Base-by-base conservation (phyloP, 2,329 filamentous ascomycete genomes). In the Aspergillus tanneri region DNA sequence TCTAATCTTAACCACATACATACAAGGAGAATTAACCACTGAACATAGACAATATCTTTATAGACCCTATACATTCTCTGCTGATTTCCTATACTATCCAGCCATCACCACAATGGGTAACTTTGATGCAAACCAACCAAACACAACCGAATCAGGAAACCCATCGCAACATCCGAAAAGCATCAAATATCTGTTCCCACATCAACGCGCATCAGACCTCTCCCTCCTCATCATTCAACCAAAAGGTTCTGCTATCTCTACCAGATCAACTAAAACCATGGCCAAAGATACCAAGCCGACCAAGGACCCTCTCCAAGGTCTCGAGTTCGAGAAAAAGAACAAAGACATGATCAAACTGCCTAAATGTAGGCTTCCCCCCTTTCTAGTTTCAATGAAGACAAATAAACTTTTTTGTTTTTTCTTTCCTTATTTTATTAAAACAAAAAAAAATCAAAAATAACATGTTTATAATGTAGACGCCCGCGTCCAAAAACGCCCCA, bases 401-500 rank as follows among this genome's bases (percentile, higher is more conserved):
- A n/a, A n/a, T n/a, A n/a, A n/a, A n/a, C n/a, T n/a, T n/a, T n/a
- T n/a, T 30, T 2, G 11, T 30, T 30, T 16, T 14, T 11, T 16
- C 28, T 6, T 32, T 11, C 3, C 3, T 30, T 0, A 8, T 16
- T n/a, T 23, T 25, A 21, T 1, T 10, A 22, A 3, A 11, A 8
- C 14, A 14, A 28, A 3, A 23, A 28, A 23, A 3, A 49, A 18
- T 46, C 43, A 18, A 32, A 45, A 34, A 30, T 6, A 46, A 39
- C 22, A 60, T 32, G 14, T n/a, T 9, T 25, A 23, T 16, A 16
- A n/a, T 10, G 18, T 18, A 77, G 76, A 77, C 54, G 71, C 74
- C 11, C 71, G 66, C 49, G 66, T 83, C 42, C 62, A 72, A 54
- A 82, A 81, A 62, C 77, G 82, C 0, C 81, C 82, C 0, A 77